Conservation (phyloP, 192 early-diverging fungal genomes). For the Coemansia sp. region DNA sequence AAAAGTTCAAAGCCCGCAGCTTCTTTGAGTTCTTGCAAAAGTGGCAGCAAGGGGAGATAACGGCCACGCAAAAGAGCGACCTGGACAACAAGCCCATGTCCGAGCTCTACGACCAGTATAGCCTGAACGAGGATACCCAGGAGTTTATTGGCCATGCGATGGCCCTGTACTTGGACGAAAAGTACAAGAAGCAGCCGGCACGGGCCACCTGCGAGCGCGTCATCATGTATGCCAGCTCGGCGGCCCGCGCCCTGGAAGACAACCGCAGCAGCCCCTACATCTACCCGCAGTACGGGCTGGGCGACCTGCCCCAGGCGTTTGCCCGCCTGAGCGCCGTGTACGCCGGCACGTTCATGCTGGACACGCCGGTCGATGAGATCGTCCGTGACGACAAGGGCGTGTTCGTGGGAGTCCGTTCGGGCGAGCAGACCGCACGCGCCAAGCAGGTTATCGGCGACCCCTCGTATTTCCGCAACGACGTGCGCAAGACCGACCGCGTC, state of each 20-base stretch:
- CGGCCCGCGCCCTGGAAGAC: slow-evolving; percentile 60
- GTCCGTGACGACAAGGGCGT: slow-evolving; percentile 77
- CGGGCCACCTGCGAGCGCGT: slow-evolving; percentile 87
- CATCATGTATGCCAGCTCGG: slow-evolving; percentile 87
- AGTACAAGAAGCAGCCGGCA: slow-evolving; percentile 68
- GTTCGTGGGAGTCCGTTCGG: slow-evolving; percentile 87
- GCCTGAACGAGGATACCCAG: slow-evolving; percentile 90
- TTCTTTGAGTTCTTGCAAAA: slow-evolving; percentile 96
- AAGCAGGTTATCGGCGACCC: slow-evolving; percentile 95
- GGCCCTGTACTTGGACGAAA: slow-evolving; percentile 92
- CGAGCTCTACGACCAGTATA: slow-evolving; percentile 86
- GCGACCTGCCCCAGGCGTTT: slow-evolving; percentile 97
- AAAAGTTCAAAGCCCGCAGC: slow-evolving; percentile 88
- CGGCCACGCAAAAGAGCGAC: slow-evolving; percentile 72
- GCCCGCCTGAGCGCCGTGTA: slow-evolving; percentile 96
- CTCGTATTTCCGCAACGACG: slow-evolving; percentile 81
- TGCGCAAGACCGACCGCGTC: slow-evolving; percentile 79
- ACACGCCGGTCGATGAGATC: slow-evolving; percentile 88
- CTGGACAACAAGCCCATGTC: slow-evolving; percentile 72
- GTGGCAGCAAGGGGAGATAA: slow-evolving; percentile 56
- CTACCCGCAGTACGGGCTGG: slow-evolving; percentile 96
- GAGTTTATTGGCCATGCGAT: slow-evolving; percentile 98
- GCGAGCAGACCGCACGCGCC: slow-evolving; percentile 76
- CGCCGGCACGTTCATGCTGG: slow-evolving; percentile 99
- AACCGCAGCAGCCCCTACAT: slow-evolving; percentile 98